These are phyloP conservation scores for Schwanniomyces pseudopolymorphus DNA, from an alignment of 805 yeast species.

Conservation along the genomic window DNA sequence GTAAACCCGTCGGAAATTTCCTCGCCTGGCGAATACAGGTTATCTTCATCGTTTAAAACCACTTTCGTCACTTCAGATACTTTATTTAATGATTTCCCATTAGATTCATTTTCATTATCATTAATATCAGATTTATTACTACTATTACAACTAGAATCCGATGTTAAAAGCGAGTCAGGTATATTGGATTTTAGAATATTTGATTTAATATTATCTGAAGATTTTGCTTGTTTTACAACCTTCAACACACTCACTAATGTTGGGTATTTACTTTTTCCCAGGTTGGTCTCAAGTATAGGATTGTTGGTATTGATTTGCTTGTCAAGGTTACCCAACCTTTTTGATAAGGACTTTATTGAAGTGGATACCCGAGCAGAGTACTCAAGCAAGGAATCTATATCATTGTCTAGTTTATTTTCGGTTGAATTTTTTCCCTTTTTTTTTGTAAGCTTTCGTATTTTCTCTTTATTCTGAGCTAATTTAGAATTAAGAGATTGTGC, in stretches of 20 bases:
- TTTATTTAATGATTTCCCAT: neutral
- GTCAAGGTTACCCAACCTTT: slow-evolving; percentile 12
- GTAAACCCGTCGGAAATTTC: too few relatives aligned
- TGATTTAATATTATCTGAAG: neutral
- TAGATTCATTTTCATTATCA: neutral
- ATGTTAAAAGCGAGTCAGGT: neutral
- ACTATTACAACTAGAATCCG: neutral
- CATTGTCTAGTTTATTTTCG: slow-evolving; percentile 3
- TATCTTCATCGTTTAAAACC: too few relatives aligned
- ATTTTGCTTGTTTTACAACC: neutral
- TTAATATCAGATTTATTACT: neutral
- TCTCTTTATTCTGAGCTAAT: slow-evolving; percentile 10
- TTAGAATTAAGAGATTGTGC: slow-evolving; percentile 18
- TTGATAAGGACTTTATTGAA: slow-evolving; percentile 12
- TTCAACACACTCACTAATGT: neutral
- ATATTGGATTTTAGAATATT: neutral
- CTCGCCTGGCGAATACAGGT: too few relatives aligned
- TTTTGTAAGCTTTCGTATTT: slow-evolving; percentile 5
- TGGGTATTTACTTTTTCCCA: neutral
- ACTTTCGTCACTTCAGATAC: too few relatives aligned
- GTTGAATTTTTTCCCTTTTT: neutral
- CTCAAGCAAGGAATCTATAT: slow-evolving; percentile 8
- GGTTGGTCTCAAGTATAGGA: neutral
- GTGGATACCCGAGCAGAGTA: slow-evolving; percentile 12
- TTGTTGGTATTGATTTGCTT: neutral